Evolutionary conservation across 805 yeast species (phyloP).

Genomic region (Candida pini): DNA sequence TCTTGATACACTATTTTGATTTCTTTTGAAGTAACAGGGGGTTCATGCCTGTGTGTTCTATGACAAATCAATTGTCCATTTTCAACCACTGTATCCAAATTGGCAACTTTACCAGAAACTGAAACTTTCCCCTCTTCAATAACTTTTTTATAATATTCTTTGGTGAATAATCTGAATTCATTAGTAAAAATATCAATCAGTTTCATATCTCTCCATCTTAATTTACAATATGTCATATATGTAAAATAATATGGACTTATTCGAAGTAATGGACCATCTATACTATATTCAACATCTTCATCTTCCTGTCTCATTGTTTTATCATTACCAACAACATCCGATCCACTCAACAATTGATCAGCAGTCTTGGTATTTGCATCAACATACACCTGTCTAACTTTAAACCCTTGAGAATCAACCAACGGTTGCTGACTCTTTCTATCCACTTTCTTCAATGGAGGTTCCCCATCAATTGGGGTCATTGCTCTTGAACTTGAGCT

Average conservation of each 20-base stretch:
- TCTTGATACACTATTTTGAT: slow-evolving; percentile 69
- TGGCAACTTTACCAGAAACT: slow-evolving; percentile 51
- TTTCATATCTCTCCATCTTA: slow-evolving; percentile 84
- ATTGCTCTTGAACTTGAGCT: too few relatives aligned
- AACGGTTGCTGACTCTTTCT: slow-evolving; percentile 16
- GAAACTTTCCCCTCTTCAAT: slow-evolving; percentile 63
- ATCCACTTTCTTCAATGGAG: too few relatives aligned
- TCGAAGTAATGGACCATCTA: slow-evolving; percentile 60
- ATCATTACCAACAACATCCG: slow-evolving; percentile 9
- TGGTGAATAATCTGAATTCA: slow-evolving; percentile 80
- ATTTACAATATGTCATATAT: slow-evolving; percentile 85
- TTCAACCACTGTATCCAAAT: slow-evolving; percentile 55
- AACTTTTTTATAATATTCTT: slow-evolving; percentile 54
- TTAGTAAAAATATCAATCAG: slow-evolving; percentile 72
- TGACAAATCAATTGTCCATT: slow-evolving; percentile 85
- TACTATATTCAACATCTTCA: slow-evolving; percentile 49
- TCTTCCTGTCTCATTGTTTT: slow-evolving; percentile 46
- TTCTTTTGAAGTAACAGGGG: slow-evolving; percentile 60
- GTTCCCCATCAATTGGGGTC: too few relatives aligned
- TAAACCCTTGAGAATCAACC: slow-evolving; percentile 43
- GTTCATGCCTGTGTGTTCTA: slow-evolving; percentile 83
- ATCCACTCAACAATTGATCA: slow-evolving; percentile 35
- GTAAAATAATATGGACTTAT: slow-evolving; percentile 86
- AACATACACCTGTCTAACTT: slow-evolving; percentile 37
- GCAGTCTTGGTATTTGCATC: slow-evolving; percentile 40